Conservation (phyloP, 164 flowering plant genomes). For the Tinospora cordifolia region DNA sequence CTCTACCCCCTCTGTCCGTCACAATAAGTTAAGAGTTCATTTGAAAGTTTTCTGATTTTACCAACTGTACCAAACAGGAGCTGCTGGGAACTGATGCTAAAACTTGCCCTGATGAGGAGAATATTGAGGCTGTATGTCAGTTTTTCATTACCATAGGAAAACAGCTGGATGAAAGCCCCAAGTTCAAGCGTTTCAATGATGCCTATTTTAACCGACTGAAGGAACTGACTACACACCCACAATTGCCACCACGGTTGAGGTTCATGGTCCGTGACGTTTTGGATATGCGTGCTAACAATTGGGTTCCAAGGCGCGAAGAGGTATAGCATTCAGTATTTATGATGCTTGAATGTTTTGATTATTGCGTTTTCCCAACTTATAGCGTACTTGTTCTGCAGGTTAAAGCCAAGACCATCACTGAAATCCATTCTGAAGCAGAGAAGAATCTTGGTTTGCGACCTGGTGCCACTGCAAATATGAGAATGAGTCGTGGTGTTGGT, state of each 20-base stretch:
- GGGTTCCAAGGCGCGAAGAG: slow-evolving; percentile 97
- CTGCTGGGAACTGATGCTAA: slow-evolving; percentile 69
- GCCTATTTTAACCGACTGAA: slow-evolving; percentile 60
- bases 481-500: slow-evolving; percentile 41
- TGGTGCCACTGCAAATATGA: slow-evolving; percentile 74
- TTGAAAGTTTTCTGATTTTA: background rate
- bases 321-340: slow-evolving; percentile 23
- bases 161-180: slow-evolving; percentile 79
- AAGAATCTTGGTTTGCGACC: slow-evolving; percentile 82
- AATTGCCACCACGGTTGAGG: slow-evolving; percentile 59
- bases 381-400: slow-evolving; percentile 31
- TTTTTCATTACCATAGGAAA: slow-evolving; percentile 94
- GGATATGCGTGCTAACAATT: slow-evolving; percentile 68
- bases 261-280: slow-evolving; percentile 86
- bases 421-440: slow-evolving; percentile 92
- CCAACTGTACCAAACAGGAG: slow-evolving; percentile 39
- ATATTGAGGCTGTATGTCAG: slow-evolving; percentile 95
- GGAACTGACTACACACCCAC: slow-evolving; percentile 57
- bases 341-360: background rate
- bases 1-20: background rate
- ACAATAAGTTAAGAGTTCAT: background rate
- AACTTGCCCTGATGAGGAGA: slow-evolving; percentile 84
- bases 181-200: slow-evolving; percentile 67
- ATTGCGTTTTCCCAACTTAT: background rate
- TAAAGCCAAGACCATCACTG: slow-evolving; percentile 86